Evolutionary conservation across 2,329 filamentous ascomycete species (phyloP).

Genomic region (Neofusicoccum umdonicola): DNA sequence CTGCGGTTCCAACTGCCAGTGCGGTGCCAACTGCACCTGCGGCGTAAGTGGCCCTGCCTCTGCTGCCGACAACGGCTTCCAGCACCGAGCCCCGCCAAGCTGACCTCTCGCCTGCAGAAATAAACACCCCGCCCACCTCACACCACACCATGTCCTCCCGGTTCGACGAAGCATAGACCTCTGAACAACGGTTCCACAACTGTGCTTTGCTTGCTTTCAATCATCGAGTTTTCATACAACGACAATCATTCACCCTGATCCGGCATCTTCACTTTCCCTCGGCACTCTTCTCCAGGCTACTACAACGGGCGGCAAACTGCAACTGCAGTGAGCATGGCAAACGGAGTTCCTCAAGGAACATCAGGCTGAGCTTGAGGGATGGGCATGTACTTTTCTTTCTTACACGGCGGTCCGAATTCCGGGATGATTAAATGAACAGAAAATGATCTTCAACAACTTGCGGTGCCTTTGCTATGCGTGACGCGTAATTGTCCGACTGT

Average conservation of each 20-base stretch:
- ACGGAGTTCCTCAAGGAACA: not conserved
- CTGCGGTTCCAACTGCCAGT: slow-evolving; percentile 24
- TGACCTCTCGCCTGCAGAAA: slow-evolving; percentile 7
- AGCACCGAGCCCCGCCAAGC: not conserved
- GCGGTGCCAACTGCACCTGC: slow-evolving; percentile 24
- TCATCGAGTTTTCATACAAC: not conserved
- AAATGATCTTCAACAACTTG: not conserved
- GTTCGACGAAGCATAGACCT: not conserved
- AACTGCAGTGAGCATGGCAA: not conserved
- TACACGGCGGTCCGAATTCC: too few relatives aligned
- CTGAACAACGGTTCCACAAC: not conserved
- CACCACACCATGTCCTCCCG: not conserved
- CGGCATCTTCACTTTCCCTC: not conserved
- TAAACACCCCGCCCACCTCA: not conserved
- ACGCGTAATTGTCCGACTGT: not conserved
- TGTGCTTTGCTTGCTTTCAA: not conserved
- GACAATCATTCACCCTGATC: not conserved
- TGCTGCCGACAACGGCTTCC: not conserved
- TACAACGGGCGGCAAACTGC: not conserved
- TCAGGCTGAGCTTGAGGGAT: not conserved
- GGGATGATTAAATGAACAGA: not conserved
- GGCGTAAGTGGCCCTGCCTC: slow-evolving; percentile 20
- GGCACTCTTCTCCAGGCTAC: not conserved
- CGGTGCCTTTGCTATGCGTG: not conserved
- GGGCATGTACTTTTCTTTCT: not conserved